Conservation (phyloP, 2,329 filamentous ascomycete species). For the Chrysosporium keratinophilum region DNA sequence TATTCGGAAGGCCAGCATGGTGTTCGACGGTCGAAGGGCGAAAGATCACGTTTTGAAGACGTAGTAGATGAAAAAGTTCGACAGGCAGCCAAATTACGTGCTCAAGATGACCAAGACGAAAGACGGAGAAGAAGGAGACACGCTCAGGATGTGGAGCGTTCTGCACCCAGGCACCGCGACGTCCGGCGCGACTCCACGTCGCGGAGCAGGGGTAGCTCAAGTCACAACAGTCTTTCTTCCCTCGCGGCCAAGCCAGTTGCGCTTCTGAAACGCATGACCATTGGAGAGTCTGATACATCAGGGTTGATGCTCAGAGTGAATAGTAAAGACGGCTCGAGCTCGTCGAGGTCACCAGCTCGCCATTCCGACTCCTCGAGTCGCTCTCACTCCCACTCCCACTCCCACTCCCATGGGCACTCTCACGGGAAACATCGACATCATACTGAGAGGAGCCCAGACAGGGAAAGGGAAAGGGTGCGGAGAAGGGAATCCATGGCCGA, state of each 20-base stretch:
- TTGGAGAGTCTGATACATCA: conserved; percentile 33
- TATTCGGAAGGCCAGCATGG: conserved; percentile 27
- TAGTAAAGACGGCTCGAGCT: conserved; percentile 19
- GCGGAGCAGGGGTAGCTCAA: conserved; percentile 20
- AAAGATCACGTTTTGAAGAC: conserved; percentile 25
- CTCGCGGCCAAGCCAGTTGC: conserved; percentile 18
- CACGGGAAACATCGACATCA: conserved; percentile 16
- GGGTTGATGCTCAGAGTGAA: conserved; percentile 33
- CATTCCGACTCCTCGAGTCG: conserved; percentile 24
- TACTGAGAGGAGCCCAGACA: neutral
- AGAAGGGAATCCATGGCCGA: conserved; percentile 1
- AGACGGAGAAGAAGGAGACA: conserved; percentile 22
- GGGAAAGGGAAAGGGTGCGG: conserved; percentile 7
- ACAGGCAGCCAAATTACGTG: neutral
- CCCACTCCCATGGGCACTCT: conserved; percentile 19
- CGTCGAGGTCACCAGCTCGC: conserved; percentile 21
- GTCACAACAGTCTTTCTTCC: conserved; percentile 19
- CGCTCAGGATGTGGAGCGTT: conserved; percentile 19
- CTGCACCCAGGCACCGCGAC: conserved; percentile 12
- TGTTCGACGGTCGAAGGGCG: conserved; percentile 27
- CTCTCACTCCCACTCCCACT: conserved; percentile 24
- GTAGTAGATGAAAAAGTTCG: neutral
- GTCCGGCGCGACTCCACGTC: conserved; percentile 19
- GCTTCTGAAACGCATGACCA: conserved; percentile 27
- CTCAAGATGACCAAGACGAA: conserved; percentile 19